Evolutionary conservation across 805 yeast species (phyloP).

Genomic region (Yamadazyma paraphyllophila): DNA sequence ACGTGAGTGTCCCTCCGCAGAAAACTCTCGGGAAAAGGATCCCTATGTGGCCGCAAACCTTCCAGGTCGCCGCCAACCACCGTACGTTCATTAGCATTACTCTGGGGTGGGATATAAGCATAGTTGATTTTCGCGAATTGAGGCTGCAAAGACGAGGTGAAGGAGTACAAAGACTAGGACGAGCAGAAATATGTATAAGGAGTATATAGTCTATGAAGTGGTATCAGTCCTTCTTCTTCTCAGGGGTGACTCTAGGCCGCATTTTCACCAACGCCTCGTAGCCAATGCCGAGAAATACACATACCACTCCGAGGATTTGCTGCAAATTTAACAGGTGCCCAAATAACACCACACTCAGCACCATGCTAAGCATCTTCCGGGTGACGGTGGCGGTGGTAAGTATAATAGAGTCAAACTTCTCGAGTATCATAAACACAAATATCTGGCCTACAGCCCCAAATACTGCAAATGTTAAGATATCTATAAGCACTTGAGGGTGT

Average conservation of each 20-base stretch:
- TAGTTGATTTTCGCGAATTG: slow-evolving; percentile 4
- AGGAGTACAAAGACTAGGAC: background rate
- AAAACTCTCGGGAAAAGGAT: slow-evolving; percentile 48
- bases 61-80: slow-evolving; percentile 10
- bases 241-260: background rate
- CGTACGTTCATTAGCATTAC: slow-evolving; percentile 19
- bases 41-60: slow-evolving; percentile 12
- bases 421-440: slow-evolving; percentile 84
- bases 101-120: slow-evolving; percentile 24
- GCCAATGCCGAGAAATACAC: slow-evolving; percentile 85
- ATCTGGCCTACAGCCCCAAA: slow-evolving; percentile 93
- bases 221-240: background rate
- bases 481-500: slow-evolving; percentile 56
- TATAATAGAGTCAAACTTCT: slow-evolving; percentile 78
- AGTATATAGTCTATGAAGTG: no score
- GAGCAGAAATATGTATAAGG: no score
- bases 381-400: slow-evolving; percentile 94
- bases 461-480: slow-evolving; percentile 63
- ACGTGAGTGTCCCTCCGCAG: slow-evolving; percentile 41
- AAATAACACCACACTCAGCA: slow-evolving; percentile 79
- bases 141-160: background rate
- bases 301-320: slow-evolving; percentile 77
- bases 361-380: slow-evolving; percentile 94
- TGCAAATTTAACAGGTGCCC: slow-evolving; percentile 63
- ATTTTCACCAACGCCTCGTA: slow-evolving; percentile 59